These are phyloP conservation scores for Candida methanosorbosa DNA, from an alignment of 805 yeast genomes.

Conservation along the genomic window DNA sequence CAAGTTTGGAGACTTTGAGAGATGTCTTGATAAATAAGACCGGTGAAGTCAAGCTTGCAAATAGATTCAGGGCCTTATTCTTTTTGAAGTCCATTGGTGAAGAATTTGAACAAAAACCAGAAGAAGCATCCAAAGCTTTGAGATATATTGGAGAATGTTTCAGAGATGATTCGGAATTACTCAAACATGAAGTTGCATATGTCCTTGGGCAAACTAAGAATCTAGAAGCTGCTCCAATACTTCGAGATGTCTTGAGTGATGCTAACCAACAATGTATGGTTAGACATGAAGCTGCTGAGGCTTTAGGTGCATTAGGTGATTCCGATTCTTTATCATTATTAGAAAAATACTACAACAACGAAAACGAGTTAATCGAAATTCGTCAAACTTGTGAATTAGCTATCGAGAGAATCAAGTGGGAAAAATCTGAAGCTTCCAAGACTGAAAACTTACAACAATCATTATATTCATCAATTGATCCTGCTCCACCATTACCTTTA, in stretches of 20 bases:
- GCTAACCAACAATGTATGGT: slow-evolving; percentile 83
- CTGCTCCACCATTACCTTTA: slow-evolving; percentile 94
- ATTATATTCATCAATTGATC: slow-evolving; percentile 83
- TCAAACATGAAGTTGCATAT: slow-evolving; percentile 97
- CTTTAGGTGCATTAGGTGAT: slow-evolving; percentile 93
- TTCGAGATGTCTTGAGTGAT: slow-evolving; percentile 63
- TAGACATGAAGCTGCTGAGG: slow-evolving; percentile 99
- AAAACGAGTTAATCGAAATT: slow-evolving; percentile 60
- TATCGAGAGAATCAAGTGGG: slow-evolving; percentile 91
- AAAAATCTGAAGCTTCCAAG: slow-evolving; percentile 56
- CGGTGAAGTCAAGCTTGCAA: slow-evolving; percentile 70
- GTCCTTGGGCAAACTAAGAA: slow-evolving; percentile 94
- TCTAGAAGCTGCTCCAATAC: slow-evolving; percentile 62
- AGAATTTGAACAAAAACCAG: slow-evolving; percentile 45
- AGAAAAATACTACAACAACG: slow-evolving; percentile 63
- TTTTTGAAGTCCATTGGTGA: slow-evolving; percentile 81
- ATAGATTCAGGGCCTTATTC: slow-evolving; percentile 90
- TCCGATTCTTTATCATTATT: slow-evolving; percentile 59
- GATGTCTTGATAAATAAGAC: slow-evolving; percentile 57
- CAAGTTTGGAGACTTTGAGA: slow-evolving; percentile 54
- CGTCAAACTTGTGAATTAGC: slow-evolving; percentile 98
- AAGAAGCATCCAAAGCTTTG: slow-evolving; percentile 57
- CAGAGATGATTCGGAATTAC: slow-evolving; percentile 70
- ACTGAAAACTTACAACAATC: slow-evolving; percentile 68
- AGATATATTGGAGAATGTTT: slow-evolving; percentile 83